A percentile compares a stretch with the other conserved stretches of the same genome.
Conservation (phyloP, 352 stramenopile genomes). For the Pythium volutum region DNA sequence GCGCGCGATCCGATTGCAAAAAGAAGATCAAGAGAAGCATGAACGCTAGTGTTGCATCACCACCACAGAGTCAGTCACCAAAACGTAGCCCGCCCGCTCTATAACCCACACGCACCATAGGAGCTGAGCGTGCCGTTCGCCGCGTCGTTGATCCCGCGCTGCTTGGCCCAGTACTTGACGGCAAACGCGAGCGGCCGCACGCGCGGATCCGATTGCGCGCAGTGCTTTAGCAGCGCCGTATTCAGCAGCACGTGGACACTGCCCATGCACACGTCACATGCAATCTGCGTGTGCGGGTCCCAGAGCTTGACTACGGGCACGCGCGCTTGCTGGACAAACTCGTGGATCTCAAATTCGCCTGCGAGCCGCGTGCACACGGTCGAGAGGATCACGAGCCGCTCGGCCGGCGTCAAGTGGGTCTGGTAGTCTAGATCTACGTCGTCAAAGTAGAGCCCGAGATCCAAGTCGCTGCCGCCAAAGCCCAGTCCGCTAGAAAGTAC, state of each 20-base stretch:
- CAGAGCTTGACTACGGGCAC: constrained; percentile 80
- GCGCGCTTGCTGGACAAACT: constrained; percentile 73
- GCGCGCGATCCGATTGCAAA: constrained; percentile 79
- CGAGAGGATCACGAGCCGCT: constrained; percentile 57
- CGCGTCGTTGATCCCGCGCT: constrained; percentile 96
- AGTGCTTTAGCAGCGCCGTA: constrained; percentile 75
- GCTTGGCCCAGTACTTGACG: constrained; percentile 98
- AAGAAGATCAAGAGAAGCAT: constrained; percentile 97
- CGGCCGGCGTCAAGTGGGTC: constrained; percentile 49
- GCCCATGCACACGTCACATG: constrained; percentile 74
- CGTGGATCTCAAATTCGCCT: constrained; percentile 48
- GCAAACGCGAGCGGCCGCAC: constrained; percentile 93
- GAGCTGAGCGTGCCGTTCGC: constrained; percentile 95
- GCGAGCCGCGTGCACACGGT: constrained; percentile 42
- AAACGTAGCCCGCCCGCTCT: too few relatives aligned
- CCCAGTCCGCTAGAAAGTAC: constrained; percentile 45
- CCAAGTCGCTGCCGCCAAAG: constrained; percentile 76
- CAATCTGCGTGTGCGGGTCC: constrained; percentile 44
- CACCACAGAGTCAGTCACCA: background rate
- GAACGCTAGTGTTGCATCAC: constrained; percentile 66
- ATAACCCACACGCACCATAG: constrained; percentile 71
- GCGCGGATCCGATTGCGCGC: constrained; percentile 63
- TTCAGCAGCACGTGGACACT: constrained; percentile 73
- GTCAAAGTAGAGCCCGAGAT: constrained; percentile 83
- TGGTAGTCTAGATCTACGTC: constrained; percentile 56